Evolutionary conservation across 73 alveolate species (phyloP).

Genomic region (Paramecium primaurelia): DNA sequence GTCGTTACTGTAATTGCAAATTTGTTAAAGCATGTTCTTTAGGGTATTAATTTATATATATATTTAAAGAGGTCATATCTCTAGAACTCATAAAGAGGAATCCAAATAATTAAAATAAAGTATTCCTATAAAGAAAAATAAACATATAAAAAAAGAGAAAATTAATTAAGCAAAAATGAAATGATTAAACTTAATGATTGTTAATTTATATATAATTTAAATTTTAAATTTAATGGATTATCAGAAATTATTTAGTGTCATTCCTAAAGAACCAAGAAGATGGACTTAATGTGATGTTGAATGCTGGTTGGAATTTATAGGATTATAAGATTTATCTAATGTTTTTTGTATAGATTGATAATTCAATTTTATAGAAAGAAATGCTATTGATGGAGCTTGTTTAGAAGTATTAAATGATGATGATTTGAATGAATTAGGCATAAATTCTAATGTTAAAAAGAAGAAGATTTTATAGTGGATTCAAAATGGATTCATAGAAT

Average conservation of each 20-base stretch:
- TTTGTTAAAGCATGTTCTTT: neutral
- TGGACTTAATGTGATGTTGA: conserved; percentile 28
- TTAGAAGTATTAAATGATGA: conserved; percentile 46
- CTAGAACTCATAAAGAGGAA: neutral
- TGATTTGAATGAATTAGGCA: conserved; percentile 40
- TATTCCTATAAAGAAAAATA: neutral
- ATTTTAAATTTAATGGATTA: conserved; percentile 45
- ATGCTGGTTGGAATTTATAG: conserved; percentile 4
- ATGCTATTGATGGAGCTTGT: conserved; percentile 51
- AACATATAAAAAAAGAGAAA: neutral
- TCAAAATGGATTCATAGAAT: neutral
- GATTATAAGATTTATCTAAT: neutral
- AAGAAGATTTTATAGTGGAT: conserved; percentile 40
- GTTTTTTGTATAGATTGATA: neutral
- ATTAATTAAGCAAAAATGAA: neutral
- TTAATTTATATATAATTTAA: neutral
- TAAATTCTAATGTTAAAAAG: neutral
- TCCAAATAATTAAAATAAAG: neutral
- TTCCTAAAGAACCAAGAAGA: conserved; percentile 36
- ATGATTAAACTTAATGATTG: neutral
- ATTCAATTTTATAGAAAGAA: neutral
- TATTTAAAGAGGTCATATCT: neutral
- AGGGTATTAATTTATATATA: neutral
- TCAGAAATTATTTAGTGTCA: conserved; percentile 5
- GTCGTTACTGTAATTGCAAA: neutral